phyloP scores from a whole-genome alignment of 2,329 filamentous ascomycete genomes.

The Fusarium ambrosium region DNA sequence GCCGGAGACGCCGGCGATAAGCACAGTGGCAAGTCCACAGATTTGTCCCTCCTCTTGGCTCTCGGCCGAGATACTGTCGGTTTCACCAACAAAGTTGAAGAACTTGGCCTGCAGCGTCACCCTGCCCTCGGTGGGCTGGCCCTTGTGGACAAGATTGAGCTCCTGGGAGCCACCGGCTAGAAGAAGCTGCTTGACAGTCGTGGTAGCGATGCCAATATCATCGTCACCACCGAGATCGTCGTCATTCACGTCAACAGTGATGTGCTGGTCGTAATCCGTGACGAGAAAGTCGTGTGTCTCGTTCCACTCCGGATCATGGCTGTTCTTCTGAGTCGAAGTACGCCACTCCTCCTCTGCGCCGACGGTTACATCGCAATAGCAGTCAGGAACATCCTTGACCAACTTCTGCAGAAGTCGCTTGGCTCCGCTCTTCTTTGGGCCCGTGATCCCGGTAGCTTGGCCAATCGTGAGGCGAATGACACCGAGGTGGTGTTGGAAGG shows the following conservation, averaged over 20 bases:
- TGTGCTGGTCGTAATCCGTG: slow-evolving; percentile 43
- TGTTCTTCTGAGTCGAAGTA: slow-evolving; percentile 44
- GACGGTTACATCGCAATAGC: slow-evolving; percentile 42
- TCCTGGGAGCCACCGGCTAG: slow-evolving; percentile 38
- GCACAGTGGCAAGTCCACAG: slow-evolving; percentile 42
- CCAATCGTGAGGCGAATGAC: slow-evolving; percentile 43
- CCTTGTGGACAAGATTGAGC: slow-evolving; percentile 39
- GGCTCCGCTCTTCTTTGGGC: slow-evolving; percentile 43
- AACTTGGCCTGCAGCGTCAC: slow-evolving; percentile 42
- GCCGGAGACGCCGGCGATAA: slow-evolving; percentile 39
- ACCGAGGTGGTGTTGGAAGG: slow-evolving; percentile 42
- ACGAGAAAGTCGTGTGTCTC: slow-evolving; percentile 47
- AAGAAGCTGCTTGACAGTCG: slow-evolving; percentile 41
- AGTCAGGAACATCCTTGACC: slow-evolving; percentile 44
- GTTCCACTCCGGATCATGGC: slow-evolving; percentile 42
- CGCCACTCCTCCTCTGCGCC: slow-evolving; percentile 45
- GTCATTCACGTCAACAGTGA: slow-evolving; percentile 41
- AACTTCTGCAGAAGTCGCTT: slow-evolving; percentile 40
- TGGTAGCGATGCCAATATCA: slow-evolving; percentile 41
- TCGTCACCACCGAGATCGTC: slow-evolving; percentile 44
- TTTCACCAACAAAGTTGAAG: slow-evolving; percentile 38
- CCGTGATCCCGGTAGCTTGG: slow-evolving; percentile 37
- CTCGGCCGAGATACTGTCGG: slow-evolving; percentile 32
- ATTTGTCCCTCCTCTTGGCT: slow-evolving; percentile 40
- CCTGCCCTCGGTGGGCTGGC: slow-evolving; percentile 35